Conservation (phyloP, 345 rosid genomes). For the Erucastrum elatum region DNA sequence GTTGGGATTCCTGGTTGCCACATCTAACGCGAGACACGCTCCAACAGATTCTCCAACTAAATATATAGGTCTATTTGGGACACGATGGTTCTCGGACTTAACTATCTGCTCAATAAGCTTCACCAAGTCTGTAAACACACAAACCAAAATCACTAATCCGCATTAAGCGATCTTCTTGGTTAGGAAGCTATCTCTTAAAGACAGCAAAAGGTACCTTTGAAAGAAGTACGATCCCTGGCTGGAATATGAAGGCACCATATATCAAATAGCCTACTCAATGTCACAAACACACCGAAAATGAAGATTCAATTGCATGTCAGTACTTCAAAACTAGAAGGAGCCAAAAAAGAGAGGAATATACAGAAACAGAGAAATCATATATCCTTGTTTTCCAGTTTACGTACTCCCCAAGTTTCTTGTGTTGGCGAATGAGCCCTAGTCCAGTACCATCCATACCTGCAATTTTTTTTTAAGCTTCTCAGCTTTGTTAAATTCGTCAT, state of each 20-base stretch:
- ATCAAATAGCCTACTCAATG: slow-evolving; percentile 60
- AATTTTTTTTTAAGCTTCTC: not conserved
- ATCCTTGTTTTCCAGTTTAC: slow-evolving; percentile 25
- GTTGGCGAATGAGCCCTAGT: slow-evolving; percentile 64
- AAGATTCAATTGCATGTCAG: slow-evolving; percentile 12
- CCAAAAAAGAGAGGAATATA: not conserved
- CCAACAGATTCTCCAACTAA: slow-evolving; percentile 63
- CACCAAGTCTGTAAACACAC: slow-evolving; percentile 45
- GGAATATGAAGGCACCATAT: slow-evolving; percentile 75
- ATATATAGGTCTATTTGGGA: slow-evolving; percentile 57
- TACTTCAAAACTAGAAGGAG: not conserved
- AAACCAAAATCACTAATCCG: not conserved
- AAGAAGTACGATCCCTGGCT: slow-evolving; percentile 55
- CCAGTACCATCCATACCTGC: slow-evolving; percentile 81
- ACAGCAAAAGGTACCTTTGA: slow-evolving; percentile 48
- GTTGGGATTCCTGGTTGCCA: slow-evolving; percentile 56
- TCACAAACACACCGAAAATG: not conserved
- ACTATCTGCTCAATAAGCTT: slow-evolving; percentile 51
- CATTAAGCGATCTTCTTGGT: not conserved
- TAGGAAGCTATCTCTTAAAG: not conserved
- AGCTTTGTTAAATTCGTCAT: not conserved
- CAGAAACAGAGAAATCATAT: not conserved
- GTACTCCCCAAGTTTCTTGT: slow-evolving; percentile 60
- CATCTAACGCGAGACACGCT: slow-evolving; percentile 59
- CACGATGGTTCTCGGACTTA: slow-evolving; percentile 36